Base-by-base conservation (phyloP, 1,284 basidiomycete genomes). In the Microbotryum violaceum region DNA sequence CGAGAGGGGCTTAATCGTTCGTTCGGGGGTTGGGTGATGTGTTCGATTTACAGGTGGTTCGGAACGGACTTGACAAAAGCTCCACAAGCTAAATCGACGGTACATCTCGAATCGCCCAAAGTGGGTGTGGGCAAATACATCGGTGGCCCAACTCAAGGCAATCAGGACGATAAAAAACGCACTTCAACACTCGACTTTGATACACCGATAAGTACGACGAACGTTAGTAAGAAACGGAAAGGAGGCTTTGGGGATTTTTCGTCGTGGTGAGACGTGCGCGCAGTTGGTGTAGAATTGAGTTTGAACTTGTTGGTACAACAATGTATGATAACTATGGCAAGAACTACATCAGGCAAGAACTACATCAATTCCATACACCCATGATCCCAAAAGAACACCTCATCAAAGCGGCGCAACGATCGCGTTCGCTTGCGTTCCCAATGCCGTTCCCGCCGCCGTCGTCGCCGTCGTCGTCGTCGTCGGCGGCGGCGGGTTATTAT, bases 211-310 rank as follows among this genome's bases (percentile, higher is more conserved):
- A 82, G 80, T 61, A 56, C 44, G 50, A 50, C 46, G 21, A 82
- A 83, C 44, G 72, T 76, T 27, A 84, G 82, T 72, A 91, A 89
- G 78, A 87, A 85, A 73, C 79, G 83, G 58, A 87, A 82, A 68
- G 72, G 83, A 46, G 89, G 88, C 1, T 91, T 91, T 73, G 88
- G 89, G 18, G 78, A 89, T 72, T 91, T 91, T 44, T 57, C 62
- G 10, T 64, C 56, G 5, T 72, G 71, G 71, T 31, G 31, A 31
- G 31, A 9, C 7, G 31, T 31, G 31, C 31, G 9, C 8, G 31
- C 31, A 31, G 31, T 31, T 31, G 31, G 8, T 31, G 8, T 72
- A 61, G 52, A 37, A 31, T 14, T 14, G 23, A 12, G 48, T 42
- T 42, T 42, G 18, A 18, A 3, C 6, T 42, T 42, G 37, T 42